These are phyloP conservation scores for Beauveria asiatica DNA, from an alignment of 2,329 filamentous ascomycete species.

Conservation along the genomic window DNA sequence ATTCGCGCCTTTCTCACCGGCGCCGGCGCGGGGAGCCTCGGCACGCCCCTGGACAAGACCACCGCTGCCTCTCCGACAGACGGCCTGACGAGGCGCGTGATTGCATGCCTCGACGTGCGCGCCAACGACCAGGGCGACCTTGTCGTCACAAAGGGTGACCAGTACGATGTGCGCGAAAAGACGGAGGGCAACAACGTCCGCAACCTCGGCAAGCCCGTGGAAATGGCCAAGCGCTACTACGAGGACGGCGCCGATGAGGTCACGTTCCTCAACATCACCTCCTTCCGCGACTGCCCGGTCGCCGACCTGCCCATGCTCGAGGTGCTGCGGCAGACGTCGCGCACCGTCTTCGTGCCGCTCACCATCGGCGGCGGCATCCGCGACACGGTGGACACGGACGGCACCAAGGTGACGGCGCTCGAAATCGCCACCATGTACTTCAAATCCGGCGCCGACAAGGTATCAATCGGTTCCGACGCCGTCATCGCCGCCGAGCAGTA, in stretches of 20 bases:
- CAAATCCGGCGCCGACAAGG: conserved; percentile 92
- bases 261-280: conserved; percentile 97
- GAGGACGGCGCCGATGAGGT: conserved; percentile 94
- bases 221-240: conserved; percentile 90
- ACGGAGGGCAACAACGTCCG: conserved; percentile 57
- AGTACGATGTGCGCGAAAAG: conserved; percentile 97
- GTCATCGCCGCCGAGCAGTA: conserved; percentile 90
- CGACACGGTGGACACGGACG: conserved; percentile 84
- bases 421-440: conserved; percentile 97
- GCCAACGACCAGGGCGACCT: conserved; percentile 91
- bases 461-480: conserved; percentile 92
- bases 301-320: conserved; percentile 95
- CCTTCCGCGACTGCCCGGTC: conserved; percentile 89
- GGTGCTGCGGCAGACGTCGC: conserved; percentile 74
- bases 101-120: conserved; percentile 92
- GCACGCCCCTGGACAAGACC: conserved; percentile 10
- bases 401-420: conserved; percentile 76
- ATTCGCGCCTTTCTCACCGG: conserved; percentile 82
- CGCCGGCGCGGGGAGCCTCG: conserved; percentile 45
- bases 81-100: conserved; percentile 84
- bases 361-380: conserved; percentile 94
- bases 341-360: conserved; percentile 90
- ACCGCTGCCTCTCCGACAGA: conserved; percentile 29
- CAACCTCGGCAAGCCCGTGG: conserved; percentile 93
- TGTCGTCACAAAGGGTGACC: conserved; percentile 96